phyloP scores from a whole-genome alignment of 495 filamentous ascomycete species.

The Penicillium cosmopolitanum region DNA sequence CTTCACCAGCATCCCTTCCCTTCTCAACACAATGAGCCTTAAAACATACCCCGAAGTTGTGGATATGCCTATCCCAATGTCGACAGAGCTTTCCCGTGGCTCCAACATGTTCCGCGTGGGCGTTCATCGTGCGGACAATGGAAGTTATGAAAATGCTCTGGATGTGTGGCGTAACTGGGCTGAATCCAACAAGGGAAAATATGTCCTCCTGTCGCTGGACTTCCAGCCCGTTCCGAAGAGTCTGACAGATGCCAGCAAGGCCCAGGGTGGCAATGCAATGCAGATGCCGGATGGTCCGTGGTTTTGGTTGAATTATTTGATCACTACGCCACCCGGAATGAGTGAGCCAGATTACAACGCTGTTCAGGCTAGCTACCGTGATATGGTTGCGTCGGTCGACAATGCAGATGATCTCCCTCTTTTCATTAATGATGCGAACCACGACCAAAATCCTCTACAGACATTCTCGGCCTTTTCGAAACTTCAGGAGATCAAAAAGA shows the following conservation, averaged over 20 bases:
- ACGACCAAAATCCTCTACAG: slow-evolving; percentile 36
- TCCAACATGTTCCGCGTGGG: slow-evolving; percentile 41
- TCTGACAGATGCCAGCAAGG: slow-evolving; percentile 39
- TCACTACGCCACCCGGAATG: slow-evolving; percentile 29
- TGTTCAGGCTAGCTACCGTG: slow-evolving; percentile 36
- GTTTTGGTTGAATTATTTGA: slow-evolving; percentile 38
- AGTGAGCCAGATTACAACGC: slow-evolving; percentile 31
- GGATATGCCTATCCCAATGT: slow-evolving; percentile 35
- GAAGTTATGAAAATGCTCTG: slow-evolving; percentile 26
- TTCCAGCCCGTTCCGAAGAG: slow-evolving; percentile 38
- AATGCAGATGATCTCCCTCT: slow-evolving; percentile 37
- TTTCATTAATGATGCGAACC: slow-evolving; percentile 39
- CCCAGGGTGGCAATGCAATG: slow-evolving; percentile 42
- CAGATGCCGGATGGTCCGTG: slow-evolving; percentile 43
- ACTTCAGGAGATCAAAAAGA: slow-evolving; percentile 38
- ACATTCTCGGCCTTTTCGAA: slow-evolving; percentile 34
- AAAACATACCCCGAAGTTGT: slow-evolving; percentile 38
- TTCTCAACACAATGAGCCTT: slow-evolving; percentile 27
- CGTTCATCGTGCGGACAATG: slow-evolving; percentile 32
- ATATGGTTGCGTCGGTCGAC: slow-evolving; percentile 27
- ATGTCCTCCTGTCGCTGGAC: slow-evolving; percentile 33
- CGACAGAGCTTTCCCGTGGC: slow-evolving; percentile 33
- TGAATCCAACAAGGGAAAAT: slow-evolving; percentile 35
- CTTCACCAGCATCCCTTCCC: slow-evolving; percentile 32
- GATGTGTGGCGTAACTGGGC: slow-evolving; percentile 34